phyloP scores from a whole-genome alignment of 495 filamentous ascomycete genomes.

The Annulohypoxylon moriforme region DNA sequence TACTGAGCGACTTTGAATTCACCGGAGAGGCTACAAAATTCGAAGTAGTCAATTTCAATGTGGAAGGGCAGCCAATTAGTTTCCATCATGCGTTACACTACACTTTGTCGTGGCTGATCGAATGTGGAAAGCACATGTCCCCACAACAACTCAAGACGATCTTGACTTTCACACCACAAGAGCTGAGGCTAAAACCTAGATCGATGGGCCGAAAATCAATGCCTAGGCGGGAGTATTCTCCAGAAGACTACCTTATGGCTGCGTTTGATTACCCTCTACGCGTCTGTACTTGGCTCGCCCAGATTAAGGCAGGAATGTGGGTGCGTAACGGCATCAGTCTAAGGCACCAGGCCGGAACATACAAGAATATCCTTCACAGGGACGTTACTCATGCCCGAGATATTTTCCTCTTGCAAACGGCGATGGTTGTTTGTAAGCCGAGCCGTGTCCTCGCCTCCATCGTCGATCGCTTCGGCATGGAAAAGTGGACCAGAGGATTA shows the following conservation, averaged over 20 bases:
- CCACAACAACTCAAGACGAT: conserved; percentile 71
- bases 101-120: conserved; percentile 95
- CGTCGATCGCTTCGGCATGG: conserved; percentile 89
- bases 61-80: conserved; percentile 90
- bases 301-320: conserved; percentile 99
- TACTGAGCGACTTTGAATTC: conserved; percentile 81
- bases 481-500: conserved; percentile 86
- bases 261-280: conserved; percentile 93
- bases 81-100: conserved; percentile 99
- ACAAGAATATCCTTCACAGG: conserved; percentile 84
- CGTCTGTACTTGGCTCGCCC: conserved; percentile 94
- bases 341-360: conserved; percentile 92
- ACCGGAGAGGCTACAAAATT: conserved; percentile 68
- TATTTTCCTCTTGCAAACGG: conserved; percentile 92
- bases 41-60: conserved; percentile 84
- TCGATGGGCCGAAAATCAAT: conserved; percentile 65
- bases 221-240: conserved; percentile 60
- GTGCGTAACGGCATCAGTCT: conserved; percentile 96
- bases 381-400: conserved; percentile 95
- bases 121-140: conserved; percentile 82
- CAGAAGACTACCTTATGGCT: conserved; percentile 84
- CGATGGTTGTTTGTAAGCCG: conserved; percentile 86
- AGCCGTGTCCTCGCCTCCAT: conserved; percentile 88
- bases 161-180: conserved; percentile 68
- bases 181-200: conserved; percentile 68